Percentiles rank a stretch among this genome's conserved stretches.
phyloP scores from a whole-genome alignment of 306 rosid species.

The Cicer yamashitae region DNA sequence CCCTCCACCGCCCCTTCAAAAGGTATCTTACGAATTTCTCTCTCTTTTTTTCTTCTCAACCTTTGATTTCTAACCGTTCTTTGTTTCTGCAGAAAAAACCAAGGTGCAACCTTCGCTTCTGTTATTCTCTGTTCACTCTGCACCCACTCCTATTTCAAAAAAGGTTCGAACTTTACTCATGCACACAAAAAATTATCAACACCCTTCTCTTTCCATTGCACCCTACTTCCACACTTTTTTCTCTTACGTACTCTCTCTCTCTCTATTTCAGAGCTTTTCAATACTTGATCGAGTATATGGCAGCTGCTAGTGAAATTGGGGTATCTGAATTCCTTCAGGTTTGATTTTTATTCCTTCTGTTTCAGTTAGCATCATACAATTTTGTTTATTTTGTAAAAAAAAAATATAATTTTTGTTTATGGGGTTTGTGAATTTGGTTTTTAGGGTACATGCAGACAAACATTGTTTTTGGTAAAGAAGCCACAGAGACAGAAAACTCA shows the following conservation, averaged over 20 bases:
- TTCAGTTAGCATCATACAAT: not conserved
- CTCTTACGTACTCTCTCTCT: not conserved
- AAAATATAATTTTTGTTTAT: not conserved
- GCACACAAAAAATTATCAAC: not conserved
- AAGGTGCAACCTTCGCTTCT: not conserved
- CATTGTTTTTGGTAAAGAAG: conserved; percentile 49
- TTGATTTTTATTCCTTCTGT: conserved; percentile 24
- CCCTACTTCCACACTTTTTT: not conserved
- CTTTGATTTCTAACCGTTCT: not conserved
- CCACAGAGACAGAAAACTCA: conserved; percentile 49
- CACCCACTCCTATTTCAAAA: not conserved
- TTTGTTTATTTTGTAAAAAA: no score
- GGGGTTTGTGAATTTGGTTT: conserved; percentile 38
- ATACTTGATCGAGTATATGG: conserved; percentile 48
- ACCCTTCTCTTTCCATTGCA: not conserved
- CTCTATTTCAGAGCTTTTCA: conserved; percentile 13
- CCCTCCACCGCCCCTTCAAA: not conserved
- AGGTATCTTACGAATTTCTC: not conserved
- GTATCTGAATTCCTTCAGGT: conserved; percentile 68
- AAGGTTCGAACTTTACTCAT: not conserved
- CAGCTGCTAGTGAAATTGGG: conserved; percentile 57
- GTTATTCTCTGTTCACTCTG: not conserved
- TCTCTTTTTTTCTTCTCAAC: not conserved
- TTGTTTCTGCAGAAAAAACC: not conserved
- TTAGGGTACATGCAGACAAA: conserved; percentile 64